Percentiles rank a stretch among this genome's conserved stretches.
These are phyloP conservation scores for Botrytis aclada DNA, from an alignment of 2,329 filamentous ascomycete genomes.

Conservation along the genomic window DNA sequence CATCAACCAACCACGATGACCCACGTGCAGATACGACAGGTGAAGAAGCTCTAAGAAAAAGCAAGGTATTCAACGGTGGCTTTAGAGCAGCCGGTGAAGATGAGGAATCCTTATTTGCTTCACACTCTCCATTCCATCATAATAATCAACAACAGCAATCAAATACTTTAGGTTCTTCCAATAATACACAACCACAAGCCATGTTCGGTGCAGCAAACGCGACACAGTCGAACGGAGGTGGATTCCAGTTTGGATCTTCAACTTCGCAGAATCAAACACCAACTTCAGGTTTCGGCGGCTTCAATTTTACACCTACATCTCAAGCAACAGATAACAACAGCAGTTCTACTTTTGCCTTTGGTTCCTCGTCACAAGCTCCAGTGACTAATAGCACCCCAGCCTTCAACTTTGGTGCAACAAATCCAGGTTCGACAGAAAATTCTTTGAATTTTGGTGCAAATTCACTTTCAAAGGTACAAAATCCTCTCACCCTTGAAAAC, in stretches of 20 bases:
- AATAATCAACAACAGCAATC: background rate
- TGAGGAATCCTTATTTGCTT: constrained; percentile 6
- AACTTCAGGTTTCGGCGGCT: constrained; percentile 2
- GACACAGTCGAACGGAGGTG: constrained; percentile 4
- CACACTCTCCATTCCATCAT: constrained; percentile 8
- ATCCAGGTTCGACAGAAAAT: constrained; percentile 3
- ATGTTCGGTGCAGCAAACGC: constrained; percentile 3
- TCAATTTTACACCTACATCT: constrained; percentile 11
- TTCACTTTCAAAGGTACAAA: constrained; percentile 5
- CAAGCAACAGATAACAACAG: background rate
- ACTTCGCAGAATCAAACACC: background rate
- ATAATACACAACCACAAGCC: constrained; percentile 3
- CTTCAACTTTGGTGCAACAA: constrained; percentile 8
- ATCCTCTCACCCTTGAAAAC: constrained; percentile 9
- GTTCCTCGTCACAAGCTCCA: constrained; percentile 12
- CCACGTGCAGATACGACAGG: constrained; percentile 21
- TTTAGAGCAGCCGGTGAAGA: constrained; percentile 7
- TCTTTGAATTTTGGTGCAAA: constrained; percentile 11
- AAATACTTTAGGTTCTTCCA: constrained; percentile 3
- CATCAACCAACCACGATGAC: constrained; percentile 20
- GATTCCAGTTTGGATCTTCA: constrained; percentile 14
- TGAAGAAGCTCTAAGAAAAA: constrained; percentile 16
- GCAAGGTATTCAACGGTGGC: constrained; percentile 1
- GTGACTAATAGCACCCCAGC: constrained; percentile 4
- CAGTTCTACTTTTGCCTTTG: constrained; percentile 13